Base-by-base conservation (phyloP, 768 basidiomycete genomes). In the Boletus speciosus region DNA sequence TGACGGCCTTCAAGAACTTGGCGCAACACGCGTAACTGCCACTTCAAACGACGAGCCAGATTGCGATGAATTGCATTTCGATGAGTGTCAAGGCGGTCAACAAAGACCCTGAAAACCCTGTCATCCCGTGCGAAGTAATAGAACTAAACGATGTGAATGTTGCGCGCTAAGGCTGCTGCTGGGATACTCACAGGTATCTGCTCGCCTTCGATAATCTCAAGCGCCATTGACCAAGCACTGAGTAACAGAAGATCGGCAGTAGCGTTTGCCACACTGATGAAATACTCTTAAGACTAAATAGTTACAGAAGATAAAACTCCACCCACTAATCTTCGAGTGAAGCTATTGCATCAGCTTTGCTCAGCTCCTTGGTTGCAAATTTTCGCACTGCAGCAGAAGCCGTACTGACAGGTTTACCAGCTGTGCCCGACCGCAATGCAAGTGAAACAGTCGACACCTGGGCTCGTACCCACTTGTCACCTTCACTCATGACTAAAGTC, bases 401-500 rank as follows among this genome's bases (percentile, higher is more conserved):
- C 8, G 81, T 79, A 31, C 77, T 70, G 1, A 97, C 93, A 2
- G 95, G 94, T 59, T 83, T 79, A 1, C 86, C 87, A 48, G 77
- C 77, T 15, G 81, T 79, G 0, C 86, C 87, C 1, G 80, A 76
- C 40, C 82, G 81, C 52, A 97, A 73, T 3, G 91, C 86, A 40
- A 86, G 79, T 0, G 84, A 79, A 50, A 94, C 74, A 43, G 82
- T 83, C 16, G 81, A 78, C 4, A 85, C 80, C 55, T 93, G 83
- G 3, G 83, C 78, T 54, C 76, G 75, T n/a, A 98, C 81, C 90
- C 92, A 97, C 57, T 83, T 80, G 61, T 95, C 90, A 15, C 95
- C 95, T 76, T 97, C 94, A 52, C 90, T 93, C 95, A 98, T 98
- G 61, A 98, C 83, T 35, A 98, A 75, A 15, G 93, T 93, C 73